Percentiles rank a stretch among this genome's conserved stretches.
phyloP scores from a whole-genome alignment of 2,329 filamentous ascomycete genomes.

The Pseudonectria foliicola region DNA sequence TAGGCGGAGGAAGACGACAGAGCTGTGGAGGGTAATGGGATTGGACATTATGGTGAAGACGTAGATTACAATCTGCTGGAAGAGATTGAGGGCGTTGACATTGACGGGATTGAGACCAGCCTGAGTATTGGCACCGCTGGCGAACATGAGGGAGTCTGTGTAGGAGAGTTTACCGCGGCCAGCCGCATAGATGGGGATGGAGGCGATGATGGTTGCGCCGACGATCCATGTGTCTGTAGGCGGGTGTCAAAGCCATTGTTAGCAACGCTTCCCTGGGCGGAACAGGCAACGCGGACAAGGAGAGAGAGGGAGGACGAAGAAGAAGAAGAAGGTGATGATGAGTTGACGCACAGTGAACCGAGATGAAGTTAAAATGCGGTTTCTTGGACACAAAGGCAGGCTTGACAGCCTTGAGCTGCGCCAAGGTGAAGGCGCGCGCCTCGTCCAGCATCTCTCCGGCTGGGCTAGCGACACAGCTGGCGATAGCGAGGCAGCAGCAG shows the following conservation, averaged over 20 bases:
- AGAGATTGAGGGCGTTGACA: slow-evolving; percentile 59
- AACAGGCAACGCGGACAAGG: no score
- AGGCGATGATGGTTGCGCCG: slow-evolving; percentile 62
- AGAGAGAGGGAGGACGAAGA: slow-evolving; percentile 1
- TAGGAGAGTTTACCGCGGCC: slow-evolving; percentile 57
- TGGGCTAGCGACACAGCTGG: slow-evolving; percentile 3
- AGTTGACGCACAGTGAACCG: slow-evolving; percentile 60
- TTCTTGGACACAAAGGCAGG: slow-evolving; percentile 52
- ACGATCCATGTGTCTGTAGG: slow-evolving; percentile 71
- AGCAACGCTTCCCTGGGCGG: no score
- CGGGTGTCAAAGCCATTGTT: slow-evolving; percentile 12
- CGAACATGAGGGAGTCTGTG: slow-evolving; percentile 84
- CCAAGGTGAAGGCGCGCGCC: slow-evolving; percentile 28
- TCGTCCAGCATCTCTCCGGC: slow-evolving; percentile 26
- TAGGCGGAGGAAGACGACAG: slow-evolving; percentile 83
- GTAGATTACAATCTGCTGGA: slow-evolving; percentile 68
- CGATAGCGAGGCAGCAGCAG: slow-evolving; percentile 3
- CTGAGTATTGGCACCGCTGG: slow-evolving; percentile 81
- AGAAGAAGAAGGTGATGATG: neutral
- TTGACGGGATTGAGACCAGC: slow-evolving; percentile 82
- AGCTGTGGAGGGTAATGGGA: slow-evolving; percentile 76
- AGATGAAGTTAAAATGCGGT: slow-evolving; percentile 75
- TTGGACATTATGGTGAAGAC: slow-evolving; percentile 67
- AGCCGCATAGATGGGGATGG: slow-evolving; percentile 64
- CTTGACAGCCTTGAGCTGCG: slow-evolving; percentile 42